A percentile compares a stretch with the other conserved stretches of the same genome.
Conservation (phyloP, 495 filamentous ascomycete genomes). For the Aspergillus haitiensis region DNA sequence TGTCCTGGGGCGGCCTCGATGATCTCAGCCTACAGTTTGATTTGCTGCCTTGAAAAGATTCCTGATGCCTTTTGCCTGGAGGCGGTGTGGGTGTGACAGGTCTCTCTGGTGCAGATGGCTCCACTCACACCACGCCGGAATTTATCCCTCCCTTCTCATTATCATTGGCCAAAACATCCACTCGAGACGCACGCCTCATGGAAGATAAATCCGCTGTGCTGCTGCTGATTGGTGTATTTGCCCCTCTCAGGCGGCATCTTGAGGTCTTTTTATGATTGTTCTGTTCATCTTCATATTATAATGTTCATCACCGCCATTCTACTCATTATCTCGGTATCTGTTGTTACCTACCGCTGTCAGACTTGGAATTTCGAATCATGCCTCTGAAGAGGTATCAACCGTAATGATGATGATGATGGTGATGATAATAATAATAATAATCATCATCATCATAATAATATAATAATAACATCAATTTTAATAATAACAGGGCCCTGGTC, state of each 20-base stretch:
- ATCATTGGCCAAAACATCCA: slow-evolving; percentile 4
- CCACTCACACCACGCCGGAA: slow-evolving; percentile 15
- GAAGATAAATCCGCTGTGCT: slow-evolving; percentile 18
- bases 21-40: slow-evolving; percentile 5
- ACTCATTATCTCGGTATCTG: no score
- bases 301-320: no score
- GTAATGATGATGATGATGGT: not conserved
- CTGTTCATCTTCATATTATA: no score
- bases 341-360: no score
- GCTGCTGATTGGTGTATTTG: slow-evolving; percentile 10
- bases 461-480: not conserved
- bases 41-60: slow-evolving; percentile 4
- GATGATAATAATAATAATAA: not conserved
- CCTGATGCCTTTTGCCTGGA: not conserved
- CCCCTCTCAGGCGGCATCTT: not conserved
- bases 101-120: slow-evolving; percentile 10
- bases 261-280: no score
- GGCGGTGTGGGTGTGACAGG: slow-evolving; percentile 21
- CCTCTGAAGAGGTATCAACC: no score
- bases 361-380: no score
- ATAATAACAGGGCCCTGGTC: not conserved
- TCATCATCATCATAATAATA: no score
- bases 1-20: not conserved
- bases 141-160: not conserved
- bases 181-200: slow-evolving; percentile 1